Conservation (phyloP, 2,329 filamentous ascomycete genomes). For the Pseudocercospora eumusae region DNA sequence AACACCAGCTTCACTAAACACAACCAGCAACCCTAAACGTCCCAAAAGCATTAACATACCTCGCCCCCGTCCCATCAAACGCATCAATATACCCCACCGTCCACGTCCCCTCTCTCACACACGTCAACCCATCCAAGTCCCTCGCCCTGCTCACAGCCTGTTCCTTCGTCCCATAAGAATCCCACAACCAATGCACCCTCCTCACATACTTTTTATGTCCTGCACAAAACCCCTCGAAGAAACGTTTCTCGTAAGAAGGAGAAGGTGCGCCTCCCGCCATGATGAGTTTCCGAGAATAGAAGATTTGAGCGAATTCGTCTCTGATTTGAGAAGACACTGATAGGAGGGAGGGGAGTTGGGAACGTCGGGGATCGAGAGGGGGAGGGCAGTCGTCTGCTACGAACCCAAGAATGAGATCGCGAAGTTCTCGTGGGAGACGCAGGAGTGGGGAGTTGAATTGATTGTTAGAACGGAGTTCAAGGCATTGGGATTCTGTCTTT, state of each 20-base stretch:
- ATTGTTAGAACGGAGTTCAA: neutral
- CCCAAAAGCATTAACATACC: slow-evolving; percentile 19
- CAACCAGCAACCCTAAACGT: slow-evolving; percentile 11
- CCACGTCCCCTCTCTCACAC: slow-evolving; percentile 16
- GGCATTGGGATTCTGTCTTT: neutral
- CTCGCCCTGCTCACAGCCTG: slow-evolving; percentile 19
- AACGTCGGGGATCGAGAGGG: slow-evolving; percentile 1
- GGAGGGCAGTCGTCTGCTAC: slow-evolving; percentile 4
- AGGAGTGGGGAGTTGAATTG: slow-evolving; percentile 13
- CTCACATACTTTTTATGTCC: slow-evolving; percentile 16
- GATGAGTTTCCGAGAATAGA: slow-evolving; percentile 15
- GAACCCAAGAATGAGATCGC: slow-evolving; percentile 14
- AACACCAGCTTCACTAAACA: neutral
- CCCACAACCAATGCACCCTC: slow-evolving; percentile 20
- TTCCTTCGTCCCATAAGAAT: slow-evolving; percentile 19
- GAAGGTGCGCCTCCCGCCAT: slow-evolving; percentile 14
- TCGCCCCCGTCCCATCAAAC: slow-evolving; percentile 8
- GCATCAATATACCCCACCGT: slow-evolving; percentile 22
- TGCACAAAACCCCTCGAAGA: slow-evolving; percentile 15
- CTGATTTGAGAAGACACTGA: slow-evolving; percentile 6
- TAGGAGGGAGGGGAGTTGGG: slow-evolving; percentile 11
- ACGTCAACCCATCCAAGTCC: slow-evolving; percentile 17
- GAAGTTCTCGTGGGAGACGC: slow-evolving; percentile 19
- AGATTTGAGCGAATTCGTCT: slow-evolving; percentile 17
- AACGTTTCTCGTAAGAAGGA: slow-evolving; percentile 12